Base-by-base conservation (phyloP, 805 yeast species). In the Candida dajiaensis region DNA sequence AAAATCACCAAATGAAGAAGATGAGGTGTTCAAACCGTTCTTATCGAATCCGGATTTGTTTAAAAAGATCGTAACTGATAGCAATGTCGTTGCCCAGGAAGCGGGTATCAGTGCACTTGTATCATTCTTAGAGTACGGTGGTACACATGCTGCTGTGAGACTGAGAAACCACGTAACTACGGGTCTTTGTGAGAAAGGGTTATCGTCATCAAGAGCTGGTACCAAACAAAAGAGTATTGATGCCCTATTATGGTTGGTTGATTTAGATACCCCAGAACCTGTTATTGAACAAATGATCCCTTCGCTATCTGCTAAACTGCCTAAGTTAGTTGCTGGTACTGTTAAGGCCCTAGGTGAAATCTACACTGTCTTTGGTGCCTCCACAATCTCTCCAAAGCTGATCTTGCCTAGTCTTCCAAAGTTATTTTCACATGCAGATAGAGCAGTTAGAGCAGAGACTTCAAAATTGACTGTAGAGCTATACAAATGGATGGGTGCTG, bases 51-150 rank as follows among this genome's bases (percentile, higher is more conserved):
- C 89, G 0, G 82, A 77, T 10, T 44, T 74, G 3, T 69, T 82
- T 56, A 80, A 77, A 53, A 71, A 72, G 53, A 73, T 83, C 37
- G 81, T 85, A 8, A 71, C 78, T 3, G 99, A 94, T 61, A 63
- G 83, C 28, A 94, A 94, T 61, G 97, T 89, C 18, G 94, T 85
- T 16, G 96, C 98, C 0, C 96, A 89, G 53, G 98, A 94, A 58
- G 69, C 83, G 2, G 98, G 88, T 5, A 68, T 89, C 19, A 62
- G 67, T 3, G 74, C 85, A 8, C 62, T 88, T 6, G 65, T 66
- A 13, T 71, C 78, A 5, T 76, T 78, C 56, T 65, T 85, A 38
- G 76, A 78, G 55, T 75, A 64, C 57, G 85, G 86, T 2, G 83
- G 82, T 0, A 47, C 76, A 0, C 55, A 60, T 2, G 73, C 62